A percentile compares a stretch with the other conserved stretches of the same genome.
Evolutionary conservation across 2,329 filamentous ascomycete species (phyloP).

Genomic region (Sphaceloma murrayae): DNA sequence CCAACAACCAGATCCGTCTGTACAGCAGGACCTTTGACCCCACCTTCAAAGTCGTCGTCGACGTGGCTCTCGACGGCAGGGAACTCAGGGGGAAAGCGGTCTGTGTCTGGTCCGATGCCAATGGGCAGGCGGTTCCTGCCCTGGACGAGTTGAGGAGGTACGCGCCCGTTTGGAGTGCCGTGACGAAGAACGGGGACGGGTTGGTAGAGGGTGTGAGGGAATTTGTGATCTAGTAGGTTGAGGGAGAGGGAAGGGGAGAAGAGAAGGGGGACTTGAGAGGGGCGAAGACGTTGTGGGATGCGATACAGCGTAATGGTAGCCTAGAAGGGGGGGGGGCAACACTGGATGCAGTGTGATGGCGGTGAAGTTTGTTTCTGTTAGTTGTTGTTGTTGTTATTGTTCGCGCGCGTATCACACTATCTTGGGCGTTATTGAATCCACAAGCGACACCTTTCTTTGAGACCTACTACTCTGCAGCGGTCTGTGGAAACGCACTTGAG

Average conservation of each 20-base stretch:
- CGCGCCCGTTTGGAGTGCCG: constrained; percentile 67
- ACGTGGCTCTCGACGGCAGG: constrained; percentile 52
- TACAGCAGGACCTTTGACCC: constrained; percentile 75
- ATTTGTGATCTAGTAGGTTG: constrained; percentile 35
- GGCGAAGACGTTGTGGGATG: too few species aligned
- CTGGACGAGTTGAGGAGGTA: constrained; percentile 70
- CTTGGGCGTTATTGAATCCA: too few species aligned
- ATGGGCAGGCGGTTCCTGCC: constrained; percentile 65
- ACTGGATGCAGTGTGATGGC: too few species aligned
- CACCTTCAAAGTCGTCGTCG: constrained; percentile 54
- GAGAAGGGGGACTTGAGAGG: background rate
- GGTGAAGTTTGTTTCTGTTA: too few species aligned
- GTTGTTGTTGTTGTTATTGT: too few species aligned
- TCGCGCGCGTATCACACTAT: too few species aligned
- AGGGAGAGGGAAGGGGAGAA: background rate
- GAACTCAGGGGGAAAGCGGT: constrained; percentile 55
- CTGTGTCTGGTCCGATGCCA: constrained; percentile 84
- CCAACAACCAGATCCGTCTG: constrained; percentile 51
- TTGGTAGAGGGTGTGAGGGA: constrained; percentile 70
- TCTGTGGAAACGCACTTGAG: too few species aligned
- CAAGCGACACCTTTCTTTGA: too few species aligned
- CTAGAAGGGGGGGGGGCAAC: too few species aligned
- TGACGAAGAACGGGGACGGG: constrained; percentile 66
- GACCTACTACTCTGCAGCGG: too few species aligned
- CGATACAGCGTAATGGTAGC: too few species aligned